Base-by-base conservation (phyloP, 805 yeast genomes). In the Saturnispora sekii region DNA sequence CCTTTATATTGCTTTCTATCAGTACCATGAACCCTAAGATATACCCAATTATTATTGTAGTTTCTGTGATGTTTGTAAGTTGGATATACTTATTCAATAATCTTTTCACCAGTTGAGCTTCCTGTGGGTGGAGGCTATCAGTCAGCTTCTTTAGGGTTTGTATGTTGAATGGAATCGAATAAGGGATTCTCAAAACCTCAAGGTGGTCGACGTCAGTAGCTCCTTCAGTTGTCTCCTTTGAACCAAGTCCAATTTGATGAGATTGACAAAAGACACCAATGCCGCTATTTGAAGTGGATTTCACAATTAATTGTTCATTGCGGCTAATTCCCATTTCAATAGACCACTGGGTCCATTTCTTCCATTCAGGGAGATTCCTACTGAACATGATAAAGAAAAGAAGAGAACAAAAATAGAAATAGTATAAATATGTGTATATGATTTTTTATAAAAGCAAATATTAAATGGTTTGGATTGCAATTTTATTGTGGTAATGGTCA, bases 171-270 rank as follows among this genome's bases (percentile, higher is more conserved):
- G 65, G 55, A 6, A 55, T 40, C 0, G 30, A n/a, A 5, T 51
- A 44, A 0, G 76, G 73, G 1, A 73, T 55, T 40, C 76, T 54
- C 42, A 73, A 43, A 8, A 73, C 49, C 43, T 63, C 70, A 12
- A 65, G 41, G 2, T 51, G 45, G 1, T 47, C 56, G 10, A 12
- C 41, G 12, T 32, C 47, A 17, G 6, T 21, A 1, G 21, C 41
- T 10, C 15, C 7, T 15, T 30, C 38, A 16, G 12, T n/a, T 10
- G 14, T 9, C 8, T 32, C 15, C 2, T 38, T 31, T 21, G 26
- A 4, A 21, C 26, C 26, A 21, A 21, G 26, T 21, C 6, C 26
- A 21, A 8, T 21, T 21, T 21, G 26, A 21, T 4, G 6, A 1
- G 48, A 9, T 6, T 52, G 47, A 16, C 53, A 58, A 50, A 64